These are phyloP conservation scores for Thelonectria discophora DNA, from an alignment of 2,329 filamentous ascomycete species.

Conservation along the genomic window DNA sequence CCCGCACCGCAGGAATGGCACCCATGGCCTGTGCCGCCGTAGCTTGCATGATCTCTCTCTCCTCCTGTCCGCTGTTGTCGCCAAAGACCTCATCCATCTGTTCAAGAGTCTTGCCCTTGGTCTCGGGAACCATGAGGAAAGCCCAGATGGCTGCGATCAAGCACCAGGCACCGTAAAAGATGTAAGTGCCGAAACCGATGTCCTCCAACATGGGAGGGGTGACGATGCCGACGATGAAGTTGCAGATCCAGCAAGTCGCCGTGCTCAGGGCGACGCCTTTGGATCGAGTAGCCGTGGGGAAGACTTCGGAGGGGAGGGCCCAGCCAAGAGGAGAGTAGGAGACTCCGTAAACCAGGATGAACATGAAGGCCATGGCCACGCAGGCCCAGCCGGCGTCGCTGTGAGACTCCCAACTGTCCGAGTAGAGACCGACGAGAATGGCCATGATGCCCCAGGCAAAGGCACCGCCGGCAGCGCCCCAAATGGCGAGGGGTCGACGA, in stretches of 20 bases:
- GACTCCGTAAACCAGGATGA: slow-evolving; percentile 36
- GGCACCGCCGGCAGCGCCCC: slow-evolving; percentile 60
- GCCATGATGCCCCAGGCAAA: slow-evolving; percentile 62
- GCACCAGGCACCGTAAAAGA: slow-evolving; percentile 79
- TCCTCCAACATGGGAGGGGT: slow-evolving; percentile 19
- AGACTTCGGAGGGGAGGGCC: slow-evolving; percentile 55
- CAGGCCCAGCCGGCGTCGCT: slow-evolving; percentile 63
- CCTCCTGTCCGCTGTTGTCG: slow-evolving; percentile 7
- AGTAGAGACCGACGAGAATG: slow-evolving; percentile 58
- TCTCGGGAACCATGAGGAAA: slow-evolving; percentile 69
- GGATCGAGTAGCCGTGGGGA: slow-evolving; percentile 49
- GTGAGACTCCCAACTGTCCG: slow-evolving; percentile 57
- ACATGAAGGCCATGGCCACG: slow-evolving; percentile 49
- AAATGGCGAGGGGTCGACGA: slow-evolving; percentile 53
- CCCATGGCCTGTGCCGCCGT: slow-evolving; percentile 6
- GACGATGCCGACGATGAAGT: slow-evolving; percentile 33
- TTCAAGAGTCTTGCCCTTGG: slow-evolving; percentile 41
- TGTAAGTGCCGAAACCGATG: slow-evolving; percentile 67
- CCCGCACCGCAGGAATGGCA: background rate
- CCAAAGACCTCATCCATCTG: slow-evolving; percentile 16
- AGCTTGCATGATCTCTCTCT: slow-evolving; percentile 12
- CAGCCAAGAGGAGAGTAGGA: slow-evolving; percentile 53
- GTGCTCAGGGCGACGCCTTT: slow-evolving; percentile 52
- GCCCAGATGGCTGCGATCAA: slow-evolving; percentile 72
- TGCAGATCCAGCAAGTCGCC: slow-evolving; percentile 50